phyloP scores from a whole-genome alignment of 2,329 filamentous ascomycete species.

The Ceratocystis harringtonii region DNA sequence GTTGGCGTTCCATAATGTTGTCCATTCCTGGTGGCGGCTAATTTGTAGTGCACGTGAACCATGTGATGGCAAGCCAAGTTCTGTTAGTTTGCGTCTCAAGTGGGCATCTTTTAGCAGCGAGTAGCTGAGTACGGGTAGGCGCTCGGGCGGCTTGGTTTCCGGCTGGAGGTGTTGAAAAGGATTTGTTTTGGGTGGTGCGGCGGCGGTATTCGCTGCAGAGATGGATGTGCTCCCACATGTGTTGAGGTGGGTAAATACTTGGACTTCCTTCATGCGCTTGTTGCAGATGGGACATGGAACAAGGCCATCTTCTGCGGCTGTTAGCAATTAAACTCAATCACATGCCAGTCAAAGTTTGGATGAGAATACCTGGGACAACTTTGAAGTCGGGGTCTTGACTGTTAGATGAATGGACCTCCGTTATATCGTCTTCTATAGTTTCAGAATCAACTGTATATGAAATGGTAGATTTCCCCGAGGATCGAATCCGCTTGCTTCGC shows the following conservation, averaged over 20 bases:
- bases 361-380: constrained; percentile 23
- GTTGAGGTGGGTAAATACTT: constrained; percentile 72
- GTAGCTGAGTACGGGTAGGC: constrained; percentile 71
- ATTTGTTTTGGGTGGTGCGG: constrained; percentile 4
- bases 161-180: constrained; percentile 20
- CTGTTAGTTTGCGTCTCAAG: constrained; percentile 65
- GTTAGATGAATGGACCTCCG: background rate
- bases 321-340: constrained; percentile 17
- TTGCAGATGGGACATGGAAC: constrained; percentile 74
- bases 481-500: constrained; percentile 36
- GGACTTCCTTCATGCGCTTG: constrained; percentile 60
- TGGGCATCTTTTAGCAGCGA: constrained; percentile 66
- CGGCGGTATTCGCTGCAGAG: constrained; percentile 8
- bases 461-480: constrained; percentile 25
- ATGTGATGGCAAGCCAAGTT: constrained; percentile 59
- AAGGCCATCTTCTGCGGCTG: constrained; percentile 49
- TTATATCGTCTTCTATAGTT: background rate
- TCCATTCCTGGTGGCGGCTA: constrained; percentile 77
- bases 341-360: background rate
- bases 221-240: constrained; percentile 34
- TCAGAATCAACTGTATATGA: background rate
- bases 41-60: constrained; percentile 59
- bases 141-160: constrained; percentile 32
- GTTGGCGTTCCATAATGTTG: constrained; percentile 93
- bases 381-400: constrained; percentile 23